Evolutionary conservation across 2,329 filamentous ascomycete genomes (phyloP), one percentile per base, ranked within the genome.

Genomic region (Arthrobotrys conoides): DNA sequence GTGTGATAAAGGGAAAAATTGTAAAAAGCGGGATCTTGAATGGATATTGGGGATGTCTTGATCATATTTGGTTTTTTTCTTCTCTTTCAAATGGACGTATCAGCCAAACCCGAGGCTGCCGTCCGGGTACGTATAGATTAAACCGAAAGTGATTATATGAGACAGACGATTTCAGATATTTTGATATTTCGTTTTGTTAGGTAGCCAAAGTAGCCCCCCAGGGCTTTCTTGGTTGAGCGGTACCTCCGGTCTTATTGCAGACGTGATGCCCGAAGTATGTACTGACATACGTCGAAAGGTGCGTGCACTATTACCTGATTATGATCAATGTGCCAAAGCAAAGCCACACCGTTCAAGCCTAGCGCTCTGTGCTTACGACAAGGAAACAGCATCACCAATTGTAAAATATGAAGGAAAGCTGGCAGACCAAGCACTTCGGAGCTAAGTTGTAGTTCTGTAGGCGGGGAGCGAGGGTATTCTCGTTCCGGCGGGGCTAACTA

Each of bases 391-490:
- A 24, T 30, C 48, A 27, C 10, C 48, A 55, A 55, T 30, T 55
- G 51, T 8, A 30, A 61, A 67, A 55, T 30, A 20, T 5, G 36
- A 10, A 41, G 0, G n/a, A 41, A 72, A 65, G 18, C 44, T 51
- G 41, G 30, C 30, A 36, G 14, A 36, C 16, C 30, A 38, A 59
- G 53, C 53, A 38, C 53, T 18, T 44, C 33, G 57, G 46, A 48
- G 53, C 51, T 70, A 57, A 59, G 30, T 46, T 46, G n/a, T 20
- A 18, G 3, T 5, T 20, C 44, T 44, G 36, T 44, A 24, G 51
- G 57, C 57, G 65, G 72, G 66, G 57, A 59, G 66, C 48, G 48
- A 70, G 57, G 71, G 59, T 76, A 22, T 76, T 71, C 72, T 76
- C 59, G 66, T 76, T 76, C 72, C 72, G 72, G 72, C 30, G 49